Evolutionary conservation across 192 early-diverging fungal genomes (phyloP).

Genomic region (Linnemannia schmuckeri): DNA sequence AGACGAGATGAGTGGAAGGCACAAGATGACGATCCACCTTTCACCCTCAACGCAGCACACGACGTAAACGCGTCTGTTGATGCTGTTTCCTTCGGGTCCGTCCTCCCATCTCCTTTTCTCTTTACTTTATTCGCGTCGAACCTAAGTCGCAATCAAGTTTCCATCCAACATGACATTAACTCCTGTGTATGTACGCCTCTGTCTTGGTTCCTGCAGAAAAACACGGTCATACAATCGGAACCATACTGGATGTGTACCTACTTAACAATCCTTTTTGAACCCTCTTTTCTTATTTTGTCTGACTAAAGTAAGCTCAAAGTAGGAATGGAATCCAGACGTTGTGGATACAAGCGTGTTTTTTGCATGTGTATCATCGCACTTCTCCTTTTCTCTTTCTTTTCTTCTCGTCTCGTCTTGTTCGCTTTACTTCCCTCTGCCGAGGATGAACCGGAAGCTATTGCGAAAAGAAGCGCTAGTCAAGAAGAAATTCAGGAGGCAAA

Average conservation of each 20-base stretch:
- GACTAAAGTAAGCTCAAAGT: background rate
- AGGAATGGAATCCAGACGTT: background rate
- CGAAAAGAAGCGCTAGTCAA: background rate
- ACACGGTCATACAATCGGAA: background rate
- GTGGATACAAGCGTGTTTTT: background rate
- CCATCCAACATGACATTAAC: background rate
- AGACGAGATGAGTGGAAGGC: background rate
- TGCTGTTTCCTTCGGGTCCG: background rate
- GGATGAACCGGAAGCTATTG: background rate
- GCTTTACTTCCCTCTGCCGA: background rate
- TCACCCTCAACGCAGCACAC: background rate
- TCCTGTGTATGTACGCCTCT: background rate
- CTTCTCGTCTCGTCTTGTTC: background rate
- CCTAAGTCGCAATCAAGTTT: background rate
- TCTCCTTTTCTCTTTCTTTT: background rate
- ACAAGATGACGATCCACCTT: background rate
- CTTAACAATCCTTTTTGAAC: background rate
- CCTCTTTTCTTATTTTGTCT: background rate
- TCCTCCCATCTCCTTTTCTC: background rate
- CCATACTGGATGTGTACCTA: background rate
- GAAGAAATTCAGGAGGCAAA: background rate
- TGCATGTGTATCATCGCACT: background rate
- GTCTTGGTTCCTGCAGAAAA: background rate
- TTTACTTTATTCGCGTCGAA: background rate
- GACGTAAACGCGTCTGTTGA: background rate